phyloP scores from a whole-genome alignment of 257 asterid species.

The Avicennia marina region DNA sequence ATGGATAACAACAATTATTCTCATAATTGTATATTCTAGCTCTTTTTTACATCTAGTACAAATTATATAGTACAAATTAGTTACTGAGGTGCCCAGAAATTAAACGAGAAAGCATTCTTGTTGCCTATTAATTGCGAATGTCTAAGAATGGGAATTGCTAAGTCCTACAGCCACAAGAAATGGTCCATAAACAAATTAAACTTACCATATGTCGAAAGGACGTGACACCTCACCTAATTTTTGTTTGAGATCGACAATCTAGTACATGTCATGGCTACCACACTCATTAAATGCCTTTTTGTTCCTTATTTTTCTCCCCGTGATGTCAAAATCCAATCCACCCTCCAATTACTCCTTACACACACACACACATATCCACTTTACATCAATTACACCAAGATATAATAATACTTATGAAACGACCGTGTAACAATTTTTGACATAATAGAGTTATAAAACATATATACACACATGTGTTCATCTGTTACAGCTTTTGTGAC shows the following conservation, averaged over 20 bases:
- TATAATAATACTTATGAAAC: no score
- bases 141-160: background rate
- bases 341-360: background rate
- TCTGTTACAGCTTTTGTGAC: no score
- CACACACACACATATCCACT: no score
- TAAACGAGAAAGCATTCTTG: constrained; percentile 14
- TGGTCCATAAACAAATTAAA: constrained; percentile 10
- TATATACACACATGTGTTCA: no score
- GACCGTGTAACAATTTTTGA: no score
- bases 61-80: background rate
- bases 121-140: constrained; percentile 5
- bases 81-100: constrained; percentile 9
- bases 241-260: background rate
- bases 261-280: background rate
- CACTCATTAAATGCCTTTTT: background rate
- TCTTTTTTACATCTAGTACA: background rate
- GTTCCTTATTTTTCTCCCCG: background rate
- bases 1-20: no score
- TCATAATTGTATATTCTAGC: background rate
- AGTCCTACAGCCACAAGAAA: constrained; percentile 13
- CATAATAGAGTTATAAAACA: no score
- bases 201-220: background rate
- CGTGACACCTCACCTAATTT: background rate
- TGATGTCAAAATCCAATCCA: background rate
- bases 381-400: no score